These are phyloP conservation scores for Candida coleopterorum DNA, from an alignment of 805 yeast species.

Conservation along the genomic window DNA sequence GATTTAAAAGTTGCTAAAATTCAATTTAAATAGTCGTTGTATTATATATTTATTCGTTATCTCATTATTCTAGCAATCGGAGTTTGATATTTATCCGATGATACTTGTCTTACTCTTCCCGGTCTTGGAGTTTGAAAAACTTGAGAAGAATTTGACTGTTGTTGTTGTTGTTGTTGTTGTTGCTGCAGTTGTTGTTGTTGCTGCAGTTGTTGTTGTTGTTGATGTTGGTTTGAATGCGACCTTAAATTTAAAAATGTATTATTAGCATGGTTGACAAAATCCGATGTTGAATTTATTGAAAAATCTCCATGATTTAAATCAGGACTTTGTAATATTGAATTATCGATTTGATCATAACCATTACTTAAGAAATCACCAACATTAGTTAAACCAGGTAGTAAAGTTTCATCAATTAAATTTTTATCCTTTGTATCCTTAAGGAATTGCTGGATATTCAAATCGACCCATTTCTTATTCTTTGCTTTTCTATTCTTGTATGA, in stretches of 20 bases:
- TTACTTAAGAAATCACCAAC: constrained; percentile 32
- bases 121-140: constrained; percentile 35
- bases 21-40: constrained; percentile 3
- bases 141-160: constrained; percentile 7
- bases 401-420: constrained; percentile 23
- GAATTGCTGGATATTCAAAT: constrained; percentile 23
- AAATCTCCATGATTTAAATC: constrained; percentile 24
- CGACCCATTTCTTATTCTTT: constrained; percentile 33
- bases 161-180: constrained; percentile 10
- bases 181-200: constrained; percentile 15
- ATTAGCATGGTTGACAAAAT: constrained; percentile 20
- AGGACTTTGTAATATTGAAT: constrained; percentile 15
- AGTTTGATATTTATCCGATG: constrained; percentile 38
- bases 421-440: constrained; percentile 9
- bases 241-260: constrained; percentile 15
- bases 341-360: constrained; percentile 23
- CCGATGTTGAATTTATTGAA: constrained; percentile 28
- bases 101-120: constrained; percentile 33
- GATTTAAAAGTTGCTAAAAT: constrained; percentile 28
- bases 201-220: constrained; percentile 1
- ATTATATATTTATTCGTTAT: constrained; percentile 7
- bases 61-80: constrained; percentile 38
- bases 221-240: constrained; percentile 8
- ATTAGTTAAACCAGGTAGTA: constrained; percentile 25
- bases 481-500: constrained; percentile 28